Percentiles rank a stretch among this genome's conserved stretches.
Evolutionary conservation across 345 rosid species (phyloP).

Genomic region (Populus deltoides): DNA sequence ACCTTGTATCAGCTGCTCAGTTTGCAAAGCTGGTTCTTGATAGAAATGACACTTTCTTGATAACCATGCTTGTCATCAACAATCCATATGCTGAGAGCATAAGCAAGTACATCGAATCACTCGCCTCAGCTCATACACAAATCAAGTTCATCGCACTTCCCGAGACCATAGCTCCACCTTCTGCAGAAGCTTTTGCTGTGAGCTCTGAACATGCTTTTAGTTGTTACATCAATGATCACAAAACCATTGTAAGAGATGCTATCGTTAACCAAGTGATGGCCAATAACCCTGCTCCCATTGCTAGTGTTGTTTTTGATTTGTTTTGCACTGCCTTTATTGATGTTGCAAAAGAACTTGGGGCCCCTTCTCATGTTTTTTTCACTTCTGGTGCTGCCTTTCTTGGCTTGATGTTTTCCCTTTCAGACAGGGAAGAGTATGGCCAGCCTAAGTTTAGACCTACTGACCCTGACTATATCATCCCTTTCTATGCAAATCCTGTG

Average conservation of each 20-base stretch:
- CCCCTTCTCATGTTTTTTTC: conserved; percentile 50
- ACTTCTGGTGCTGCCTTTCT: conserved; percentile 44
- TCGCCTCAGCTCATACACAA: background rate
- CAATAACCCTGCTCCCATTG: conserved; percentile 26
- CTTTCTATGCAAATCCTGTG: conserved; percentile 30
- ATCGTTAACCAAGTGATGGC: background rate
- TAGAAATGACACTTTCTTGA: background rate
- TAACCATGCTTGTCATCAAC: conserved; percentile 5
- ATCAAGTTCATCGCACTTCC: conserved; percentile 6
- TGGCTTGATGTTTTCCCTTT: conserved; percentile 13
- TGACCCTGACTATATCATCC: conserved; percentile 18
- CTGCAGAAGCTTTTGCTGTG: background rate
- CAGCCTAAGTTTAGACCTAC: background rate
- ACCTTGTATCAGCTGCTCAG: conserved; percentile 7
- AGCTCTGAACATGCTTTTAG: background rate
- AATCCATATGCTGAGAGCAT: background rate
- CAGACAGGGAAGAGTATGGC: background rate
- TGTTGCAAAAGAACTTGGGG: conserved; percentile 38
- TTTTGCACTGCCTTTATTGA: conserved; percentile 49
- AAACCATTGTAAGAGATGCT: background rate
- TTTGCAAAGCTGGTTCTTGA: background rate
- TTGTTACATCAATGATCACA: background rate
- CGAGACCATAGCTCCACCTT: background rate
- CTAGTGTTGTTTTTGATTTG: conserved; percentile 53
- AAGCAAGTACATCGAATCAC: background rate